phyloP scores from a whole-genome alignment of 345 rosid genomes.

The Eucalyptus curtisii region DNA sequence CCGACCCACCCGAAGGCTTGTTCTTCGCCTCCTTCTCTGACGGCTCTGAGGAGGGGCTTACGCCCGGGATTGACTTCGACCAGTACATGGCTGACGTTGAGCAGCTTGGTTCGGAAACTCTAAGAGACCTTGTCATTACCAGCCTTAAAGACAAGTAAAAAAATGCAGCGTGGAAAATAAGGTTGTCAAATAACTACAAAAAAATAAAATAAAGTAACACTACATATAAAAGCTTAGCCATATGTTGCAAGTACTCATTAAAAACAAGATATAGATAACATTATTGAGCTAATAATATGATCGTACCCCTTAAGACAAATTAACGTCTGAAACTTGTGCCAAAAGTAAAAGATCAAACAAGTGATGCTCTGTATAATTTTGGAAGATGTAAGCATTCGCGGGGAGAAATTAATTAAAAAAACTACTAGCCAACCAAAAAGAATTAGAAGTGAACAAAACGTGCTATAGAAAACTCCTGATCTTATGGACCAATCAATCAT shows the following conservation, averaged over 20 bases:
- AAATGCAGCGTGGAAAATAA: too few relatives aligned
- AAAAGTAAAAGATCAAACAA: background rate
- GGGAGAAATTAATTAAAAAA: background rate
- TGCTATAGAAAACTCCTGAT: background rate
- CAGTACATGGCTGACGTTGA: conserved; percentile 16
- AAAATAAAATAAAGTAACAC: background rate
- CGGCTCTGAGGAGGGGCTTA: conserved; percentile 41
- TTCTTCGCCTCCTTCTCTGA: conserved; percentile 42
- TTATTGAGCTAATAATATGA: background rate
- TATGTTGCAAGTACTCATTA: background rate
- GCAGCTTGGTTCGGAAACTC: conserved; percentile 25
- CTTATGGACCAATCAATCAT: background rate
- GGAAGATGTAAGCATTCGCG: background rate
- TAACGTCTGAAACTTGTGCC: background rate
- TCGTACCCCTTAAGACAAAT: background rate
- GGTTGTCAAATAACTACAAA: background rate
- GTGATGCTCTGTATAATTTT: background rate
- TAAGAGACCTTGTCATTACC: conserved; percentile 15
- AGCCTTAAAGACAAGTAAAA: background rate
- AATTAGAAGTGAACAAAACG: background rate
- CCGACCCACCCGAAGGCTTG: conserved; percentile 4
- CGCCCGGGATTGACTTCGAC: conserved; percentile 4
- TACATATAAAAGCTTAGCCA: background rate
- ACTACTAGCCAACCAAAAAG: background rate
- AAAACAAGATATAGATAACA: background rate